These are phyloP conservation scores for Pseudogymnoascus sp. DNA, from an alignment of 2,329 filamentous ascomycete genomes.

Conservation along the genomic window DNA sequence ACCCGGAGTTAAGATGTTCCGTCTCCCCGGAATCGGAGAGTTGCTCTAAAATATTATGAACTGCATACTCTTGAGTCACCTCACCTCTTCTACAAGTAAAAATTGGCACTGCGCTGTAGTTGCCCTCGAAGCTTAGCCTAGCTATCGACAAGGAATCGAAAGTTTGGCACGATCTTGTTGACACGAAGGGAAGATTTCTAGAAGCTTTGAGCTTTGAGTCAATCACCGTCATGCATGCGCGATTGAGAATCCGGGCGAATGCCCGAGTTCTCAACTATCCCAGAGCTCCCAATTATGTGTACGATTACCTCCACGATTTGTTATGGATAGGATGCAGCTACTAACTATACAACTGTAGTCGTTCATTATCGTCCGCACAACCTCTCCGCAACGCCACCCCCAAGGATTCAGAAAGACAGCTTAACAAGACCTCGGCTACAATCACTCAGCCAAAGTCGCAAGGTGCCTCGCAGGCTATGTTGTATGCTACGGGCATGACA, in stretches of 20 bases:
- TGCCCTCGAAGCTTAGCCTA: not conserved
- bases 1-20: not conserved
- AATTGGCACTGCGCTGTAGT: not conserved
- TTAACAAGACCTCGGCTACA: slow-evolving; percentile 75
- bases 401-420: slow-evolving; percentile 29
- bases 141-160: not conserved
- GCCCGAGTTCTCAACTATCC: slow-evolving; percentile 21
- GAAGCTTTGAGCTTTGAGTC: not conserved
- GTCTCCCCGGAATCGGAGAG: not conserved
- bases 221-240: slow-evolving; percentile 12
- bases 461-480: slow-evolving; percentile 96
- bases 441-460: slow-evolving; percentile 98
- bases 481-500: slow-evolving; percentile 85
- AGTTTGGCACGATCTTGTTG: not conserved
- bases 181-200: not conserved
- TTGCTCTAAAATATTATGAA: slow-evolving; percentile 5
- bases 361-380: slow-evolving; percentile 24
- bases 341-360: slow-evolving; percentile 16
- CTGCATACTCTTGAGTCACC: not conserved
- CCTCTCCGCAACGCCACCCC: slow-evolving; percentile 18
- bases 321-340: slow-evolving; percentile 12
- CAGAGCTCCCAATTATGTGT: slow-evolving; percentile 25
- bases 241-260: slow-evolving; percentile 24
- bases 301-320: slow-evolving; percentile 14
- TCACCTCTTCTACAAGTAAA: not conserved